Conservation (phyloP, 2,329 filamentous ascomycete genomes). For the Akanthomyces muscarius region DNA sequence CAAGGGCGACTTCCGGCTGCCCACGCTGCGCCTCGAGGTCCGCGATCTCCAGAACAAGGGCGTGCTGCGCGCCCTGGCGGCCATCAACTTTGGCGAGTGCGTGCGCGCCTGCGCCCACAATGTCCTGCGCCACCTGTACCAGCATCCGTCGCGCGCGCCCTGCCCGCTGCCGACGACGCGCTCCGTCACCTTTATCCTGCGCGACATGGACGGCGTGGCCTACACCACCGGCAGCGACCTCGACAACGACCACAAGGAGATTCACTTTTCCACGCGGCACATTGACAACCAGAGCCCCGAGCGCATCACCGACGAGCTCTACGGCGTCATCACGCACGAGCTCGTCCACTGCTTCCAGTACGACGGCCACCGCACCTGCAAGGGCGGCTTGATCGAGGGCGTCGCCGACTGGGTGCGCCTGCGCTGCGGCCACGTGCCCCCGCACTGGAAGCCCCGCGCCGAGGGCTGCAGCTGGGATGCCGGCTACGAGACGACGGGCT, state of each 20-base stretch:
- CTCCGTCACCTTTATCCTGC: conserved; percentile 78
- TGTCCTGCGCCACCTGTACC: conserved; percentile 72
- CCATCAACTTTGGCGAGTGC: conserved; percentile 59
- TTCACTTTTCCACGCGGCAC: conserved; percentile 80
- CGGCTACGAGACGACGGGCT: conserved; percentile 88
- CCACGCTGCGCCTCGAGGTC: conserved; percentile 57
- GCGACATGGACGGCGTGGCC: conserved; percentile 77
- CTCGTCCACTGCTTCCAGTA: conserved; percentile 94
- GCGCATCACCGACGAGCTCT: conserved; percentile 58
- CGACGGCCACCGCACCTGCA: conserved; percentile 57
- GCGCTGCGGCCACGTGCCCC: conserved; percentile 66
- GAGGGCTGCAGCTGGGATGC: conserved; percentile 67
- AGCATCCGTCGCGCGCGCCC: conserved; percentile 36
- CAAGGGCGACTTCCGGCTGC: conserved; percentile 36
- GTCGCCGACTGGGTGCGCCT: conserved; percentile 91
- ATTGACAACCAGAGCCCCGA: conserved; percentile 48
- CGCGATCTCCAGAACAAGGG: conserved; percentile 58
- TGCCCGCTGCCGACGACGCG: conserved; percentile 61
- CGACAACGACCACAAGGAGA: conserved; percentile 85
- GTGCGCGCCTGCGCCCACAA: conserved; percentile 60
- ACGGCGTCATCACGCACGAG: conserved; percentile 84
- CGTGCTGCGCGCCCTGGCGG: conserved; percentile 60
- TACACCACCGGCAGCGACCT: conserved; percentile 80
- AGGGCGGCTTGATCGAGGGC: conserved; percentile 81
- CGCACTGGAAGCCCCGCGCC: conserved; percentile 70